Percentiles rank a stretch among this genome's conserved stretches.
Conservation (phyloP, 179 eudicot species). For the Beta lomatogona region DNA sequence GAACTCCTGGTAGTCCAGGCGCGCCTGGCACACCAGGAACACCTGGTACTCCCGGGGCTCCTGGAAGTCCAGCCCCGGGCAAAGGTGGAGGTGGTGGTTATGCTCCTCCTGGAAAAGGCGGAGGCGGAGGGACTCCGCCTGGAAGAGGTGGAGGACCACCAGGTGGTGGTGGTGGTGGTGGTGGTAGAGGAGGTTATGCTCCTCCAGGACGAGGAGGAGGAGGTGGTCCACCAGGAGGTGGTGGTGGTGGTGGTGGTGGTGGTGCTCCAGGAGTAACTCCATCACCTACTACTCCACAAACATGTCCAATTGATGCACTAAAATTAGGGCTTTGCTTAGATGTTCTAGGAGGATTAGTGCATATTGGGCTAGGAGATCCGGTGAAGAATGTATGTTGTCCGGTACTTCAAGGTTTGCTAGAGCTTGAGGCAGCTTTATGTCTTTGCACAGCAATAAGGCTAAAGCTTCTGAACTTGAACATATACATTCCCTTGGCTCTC, state of each 20-base stretch:
- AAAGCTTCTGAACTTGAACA: constrained; percentile 69
- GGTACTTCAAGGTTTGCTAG: constrained; percentile 69
- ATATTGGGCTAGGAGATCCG: constrained; percentile 73
- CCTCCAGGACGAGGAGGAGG: constrained; percentile 20
- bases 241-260: constrained; percentile 32
- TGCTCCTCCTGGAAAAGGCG: constrained; percentile 15
- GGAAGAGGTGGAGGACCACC: constrained; percentile 22
- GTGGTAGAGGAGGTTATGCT: too few species aligned
- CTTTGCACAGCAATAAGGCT: constrained; percentile 78
- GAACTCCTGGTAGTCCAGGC: constrained; percentile 38
- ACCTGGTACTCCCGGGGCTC: constrained; percentile 23
- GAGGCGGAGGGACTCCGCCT: constrained; percentile 18
- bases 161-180: constrained; percentile 8
- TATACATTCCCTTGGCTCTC: constrained; percentile 76
- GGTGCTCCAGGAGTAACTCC: constrained; percentile 25
- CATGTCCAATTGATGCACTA: constrained; percentile 73
- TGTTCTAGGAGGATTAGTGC: constrained; percentile 74
- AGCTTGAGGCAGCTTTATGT: constrained; percentile 87
- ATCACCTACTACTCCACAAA: constrained; percentile 38
- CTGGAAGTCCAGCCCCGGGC: constrained; percentile 2
- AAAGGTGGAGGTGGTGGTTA: constrained; percentile 19
- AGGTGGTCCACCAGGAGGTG: constrained; percentile 31
- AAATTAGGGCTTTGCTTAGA: constrained; percentile 80
- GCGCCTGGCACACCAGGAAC: constrained; percentile 28
- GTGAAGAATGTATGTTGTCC: constrained; percentile 72